Evolutionary conservation across 371 early-diverging fungal species (phyloP), one percentile per base, ranked within the genome.

Genomic region (Parasitella parasitica): DNA sequence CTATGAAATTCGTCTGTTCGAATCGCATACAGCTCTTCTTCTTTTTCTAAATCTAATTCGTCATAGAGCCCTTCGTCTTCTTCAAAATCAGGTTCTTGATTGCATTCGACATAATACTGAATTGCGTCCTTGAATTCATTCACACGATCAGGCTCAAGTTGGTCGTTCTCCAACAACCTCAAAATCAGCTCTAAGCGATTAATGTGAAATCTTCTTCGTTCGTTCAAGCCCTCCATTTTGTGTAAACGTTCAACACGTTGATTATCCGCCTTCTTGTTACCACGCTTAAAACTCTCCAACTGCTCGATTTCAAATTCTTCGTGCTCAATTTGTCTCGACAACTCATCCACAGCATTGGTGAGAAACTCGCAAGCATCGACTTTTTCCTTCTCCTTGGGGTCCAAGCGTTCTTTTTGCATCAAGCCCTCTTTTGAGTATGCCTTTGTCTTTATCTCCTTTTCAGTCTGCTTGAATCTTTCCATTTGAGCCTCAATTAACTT

Each of bases 391-490:
- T 96, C 97, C 69, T 89, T 87, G 1, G 98, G 98, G 81, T 98
- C 98, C 61, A 97, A 66, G 61, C 89, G 90, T 54, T 85, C 86
- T 38, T 88, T 83, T 64, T 87, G 88, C 59, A 81, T 67, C 32
- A 98, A 76, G 15, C 98, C 98, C 70, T 97, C 98, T 75, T 96
- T 93, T 13, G 97, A 96, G 70, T 86, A 98, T 2, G 97, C 96
- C 74, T 98, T 98, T 57, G 97, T 96, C 76, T 98, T 98, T 86
- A 98, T 94, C 75, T 97, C 98, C 72, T 94, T 94, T 74, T 98
- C 98, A 51, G 88, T 85, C 3, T 95, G 95, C 81, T 98, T 98
- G 84, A 98, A 98, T 65, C 86, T 85, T 70, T 98, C 98, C 98
- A 98, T 98, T 87, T 97, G 95, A 86, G 91, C 77, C 72, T 98